Conservation (phyloP, 75 land plant species). For the Sequoiadendron giganteum region DNA sequence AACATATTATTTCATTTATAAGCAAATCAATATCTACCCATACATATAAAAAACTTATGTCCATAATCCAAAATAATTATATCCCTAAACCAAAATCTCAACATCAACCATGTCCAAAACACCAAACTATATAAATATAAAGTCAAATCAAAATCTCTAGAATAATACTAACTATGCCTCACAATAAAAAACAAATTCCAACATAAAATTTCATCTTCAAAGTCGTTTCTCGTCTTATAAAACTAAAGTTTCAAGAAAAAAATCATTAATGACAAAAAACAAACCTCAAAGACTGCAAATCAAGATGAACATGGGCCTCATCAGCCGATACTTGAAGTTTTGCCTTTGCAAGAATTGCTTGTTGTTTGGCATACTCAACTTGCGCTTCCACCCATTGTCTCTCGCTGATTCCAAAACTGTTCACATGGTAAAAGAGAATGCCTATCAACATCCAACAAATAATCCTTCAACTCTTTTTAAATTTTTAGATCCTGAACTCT, state of each 20-base stretch:
- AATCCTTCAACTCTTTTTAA: not conserved
- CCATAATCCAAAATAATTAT: too few relatives aligned
- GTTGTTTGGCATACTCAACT: constrained; percentile 97
- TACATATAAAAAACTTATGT: too few relatives aligned
- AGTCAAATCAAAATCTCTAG: too few relatives aligned
- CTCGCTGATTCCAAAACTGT: constrained; percentile 95
- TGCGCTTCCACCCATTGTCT: constrained; percentile 99
- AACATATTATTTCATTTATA: too few relatives aligned
- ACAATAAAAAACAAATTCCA: not conserved
- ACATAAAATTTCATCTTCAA: not conserved
- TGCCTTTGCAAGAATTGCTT: constrained; percentile 76
- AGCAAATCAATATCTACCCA: too few relatives aligned
- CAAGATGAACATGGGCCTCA: constrained; percentile 92
- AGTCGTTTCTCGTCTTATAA: constrained; percentile 1
- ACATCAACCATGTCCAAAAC: too few relatives aligned
- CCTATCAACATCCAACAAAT: not conserved
- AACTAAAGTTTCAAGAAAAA: not conserved
- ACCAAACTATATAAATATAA: too few relatives aligned
- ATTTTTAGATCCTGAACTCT: not conserved
- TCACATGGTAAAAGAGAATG: constrained; percentile 10
- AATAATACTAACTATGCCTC: too few relatives aligned
- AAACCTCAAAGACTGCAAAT: constrained; percentile 90
- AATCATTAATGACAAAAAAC: not conserved
- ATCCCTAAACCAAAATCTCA: too few relatives aligned
- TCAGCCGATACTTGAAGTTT: constrained; percentile 86